Conservation (phyloP, 2,329 filamentous ascomycete species). For the Hypoxylon sp. region DNA sequence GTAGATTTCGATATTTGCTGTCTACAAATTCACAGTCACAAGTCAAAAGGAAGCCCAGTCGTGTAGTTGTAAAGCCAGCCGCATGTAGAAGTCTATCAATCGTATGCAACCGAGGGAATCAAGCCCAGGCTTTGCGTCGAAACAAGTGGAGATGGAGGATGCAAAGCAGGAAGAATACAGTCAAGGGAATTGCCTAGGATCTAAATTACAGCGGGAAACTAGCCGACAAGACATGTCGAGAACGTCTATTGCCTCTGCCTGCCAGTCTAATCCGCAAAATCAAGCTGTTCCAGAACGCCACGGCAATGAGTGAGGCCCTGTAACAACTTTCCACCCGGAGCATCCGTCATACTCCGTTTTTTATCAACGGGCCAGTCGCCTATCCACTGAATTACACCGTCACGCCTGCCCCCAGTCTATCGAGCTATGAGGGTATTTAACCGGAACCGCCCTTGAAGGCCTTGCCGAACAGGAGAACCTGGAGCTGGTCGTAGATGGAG, state of each 20-base stretch:
- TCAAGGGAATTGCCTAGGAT: conserved; percentile 64
- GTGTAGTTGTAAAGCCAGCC: conserved; percentile 33
- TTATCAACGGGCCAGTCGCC: conserved; percentile 49
- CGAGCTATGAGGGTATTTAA: conserved; percentile 54
- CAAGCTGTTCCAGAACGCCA: conserved; percentile 50
- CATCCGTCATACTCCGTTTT: conserved; percentile 55
- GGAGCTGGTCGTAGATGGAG: conserved; percentile 99
- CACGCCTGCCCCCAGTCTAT: conserved; percentile 53
- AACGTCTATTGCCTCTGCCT: conserved; percentile 50
- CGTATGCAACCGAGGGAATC: conserved; percentile 48
- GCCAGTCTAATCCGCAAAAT: conserved; percentile 46
- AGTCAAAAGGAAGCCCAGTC: conserved; percentile 5
- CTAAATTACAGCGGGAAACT: conserved; percentile 68
- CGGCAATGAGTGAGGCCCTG: conserved; percentile 48
- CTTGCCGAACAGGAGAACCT: conserved; percentile 99
- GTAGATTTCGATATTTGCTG: neutral
- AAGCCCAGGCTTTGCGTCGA: conserved; percentile 40
- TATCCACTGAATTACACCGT: conserved; percentile 48
- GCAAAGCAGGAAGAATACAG: conserved; percentile 50
- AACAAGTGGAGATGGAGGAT: conserved; percentile 47
- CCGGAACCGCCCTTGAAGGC: conserved; percentile 81
- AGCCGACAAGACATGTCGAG: conserved; percentile 58
- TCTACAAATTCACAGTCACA: neutral
- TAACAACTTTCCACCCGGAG: conserved; percentile 54
- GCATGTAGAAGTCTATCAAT: conserved; percentile 49